Evolutionary conservation across 2,329 filamentous ascomycete species (phyloP).

Genomic region (Trichoderma koningii): DNA sequence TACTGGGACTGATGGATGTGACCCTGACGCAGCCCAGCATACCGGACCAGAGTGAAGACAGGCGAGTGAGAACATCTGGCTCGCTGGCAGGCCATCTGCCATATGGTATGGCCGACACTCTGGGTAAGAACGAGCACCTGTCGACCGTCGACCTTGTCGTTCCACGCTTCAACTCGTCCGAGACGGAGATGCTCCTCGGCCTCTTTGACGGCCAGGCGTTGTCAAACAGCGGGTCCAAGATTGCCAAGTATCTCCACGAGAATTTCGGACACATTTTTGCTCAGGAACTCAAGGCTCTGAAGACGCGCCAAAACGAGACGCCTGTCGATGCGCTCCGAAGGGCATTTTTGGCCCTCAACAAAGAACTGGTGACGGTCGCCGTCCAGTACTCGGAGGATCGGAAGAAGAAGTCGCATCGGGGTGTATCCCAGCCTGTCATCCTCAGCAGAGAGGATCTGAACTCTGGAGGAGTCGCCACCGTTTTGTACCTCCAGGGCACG

Average conservation of each 20-base stretch:
- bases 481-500: conserved; percentile 84
- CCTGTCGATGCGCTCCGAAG: conserved; percentile 81
- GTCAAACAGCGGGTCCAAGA: conserved; percentile 86
- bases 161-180: conserved; percentile 84
- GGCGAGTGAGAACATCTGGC: conserved; percentile 94
- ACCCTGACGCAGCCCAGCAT: conserved; percentile 91
- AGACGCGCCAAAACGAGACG: conserved; percentile 67
- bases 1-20: conserved; percentile 96
- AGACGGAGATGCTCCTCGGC: conserved; percentile 88
- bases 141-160: conserved; percentile 96
- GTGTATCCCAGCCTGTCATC: conserved; percentile 70
- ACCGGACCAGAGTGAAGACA: conserved; percentile 91
- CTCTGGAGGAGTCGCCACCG: conserved; percentile 88
- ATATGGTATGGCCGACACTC: conserved; percentile 96
- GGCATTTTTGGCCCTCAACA: conserved; percentile 87
- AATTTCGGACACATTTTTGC: conserved; percentile 87
- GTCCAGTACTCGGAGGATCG: conserved; percentile 79
- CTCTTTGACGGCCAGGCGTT: conserved; percentile 94
- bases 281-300: conserved; percentile 75
- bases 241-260: conserved; percentile 95
- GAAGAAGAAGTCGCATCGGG: conserved; percentile 65
- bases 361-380: conserved; percentile 85
- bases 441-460: conserved; percentile 87
- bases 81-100: conserved; percentile 86
- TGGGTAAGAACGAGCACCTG: conserved; percentile 90